A percentile compares a stretch with the other conserved stretches of the same genome.
Conservation (phyloP, 768 basidiomycete genomes). For the Collybia nuda region DNA sequence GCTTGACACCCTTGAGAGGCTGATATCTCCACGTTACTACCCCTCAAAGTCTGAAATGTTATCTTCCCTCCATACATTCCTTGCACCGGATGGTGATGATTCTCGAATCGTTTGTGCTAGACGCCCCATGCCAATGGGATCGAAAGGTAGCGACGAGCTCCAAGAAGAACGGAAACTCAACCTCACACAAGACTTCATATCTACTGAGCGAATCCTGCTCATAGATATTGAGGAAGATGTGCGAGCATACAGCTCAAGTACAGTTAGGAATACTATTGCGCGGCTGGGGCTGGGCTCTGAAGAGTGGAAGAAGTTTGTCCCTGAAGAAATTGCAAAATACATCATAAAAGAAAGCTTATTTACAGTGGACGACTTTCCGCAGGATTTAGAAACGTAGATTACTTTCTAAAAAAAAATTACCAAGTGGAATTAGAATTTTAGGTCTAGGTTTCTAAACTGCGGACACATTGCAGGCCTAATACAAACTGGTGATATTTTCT, state of each 20-base stretch:
- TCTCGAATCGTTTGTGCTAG: constrained; percentile 61
- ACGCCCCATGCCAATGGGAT: constrained; percentile 24
- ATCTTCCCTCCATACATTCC: constrained; percentile 52
- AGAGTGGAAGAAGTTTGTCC: constrained; percentile 18
- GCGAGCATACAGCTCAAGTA: constrained; percentile 67
- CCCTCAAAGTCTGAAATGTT: constrained; percentile 53
- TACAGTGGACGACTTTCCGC: too few relatives aligned
- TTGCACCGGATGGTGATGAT: constrained; percentile 46
- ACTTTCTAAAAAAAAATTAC: too few relatives aligned
- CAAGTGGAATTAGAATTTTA: too few relatives aligned
- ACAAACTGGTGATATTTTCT: too few relatives aligned
- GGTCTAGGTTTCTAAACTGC: too few relatives aligned
- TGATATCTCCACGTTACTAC: constrained; percentile 80
- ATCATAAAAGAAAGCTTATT: constrained; percentile 16
- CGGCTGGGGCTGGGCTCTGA: constrained; percentile 16
- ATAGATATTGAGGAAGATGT: constrained; percentile 60
- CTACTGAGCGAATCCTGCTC: constrained; percentile 50
- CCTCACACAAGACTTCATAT: constrained; percentile 48
- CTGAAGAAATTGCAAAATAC: constrained; percentile 15
- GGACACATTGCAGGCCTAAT: too few relatives aligned
- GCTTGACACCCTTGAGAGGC: constrained; percentile 80
- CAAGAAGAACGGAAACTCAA: constrained; percentile 17
- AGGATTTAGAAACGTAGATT: too few relatives aligned
- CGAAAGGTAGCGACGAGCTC: constrained; percentile 3
- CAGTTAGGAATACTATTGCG: constrained; percentile 50